A percentile compares a stretch with the other conserved stretches of the same genome.
phyloP scores from a whole-genome alignment of 2,329 filamentous ascomycete genomes.

The Fusarium globosum region DNA sequence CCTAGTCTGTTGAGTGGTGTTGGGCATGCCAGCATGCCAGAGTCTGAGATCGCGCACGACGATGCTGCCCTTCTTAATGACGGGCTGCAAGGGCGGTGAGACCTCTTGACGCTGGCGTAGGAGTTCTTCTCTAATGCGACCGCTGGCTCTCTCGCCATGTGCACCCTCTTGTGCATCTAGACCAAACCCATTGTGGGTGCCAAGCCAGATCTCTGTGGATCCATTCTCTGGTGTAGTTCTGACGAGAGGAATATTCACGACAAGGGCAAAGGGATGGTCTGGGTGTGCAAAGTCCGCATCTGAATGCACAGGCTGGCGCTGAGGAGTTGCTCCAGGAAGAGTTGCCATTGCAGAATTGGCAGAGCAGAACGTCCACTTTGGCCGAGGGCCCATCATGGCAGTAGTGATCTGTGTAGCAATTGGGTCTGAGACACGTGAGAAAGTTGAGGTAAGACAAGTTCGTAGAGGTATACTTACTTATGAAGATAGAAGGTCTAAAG shows the following conservation, averaged over 20 bases:
- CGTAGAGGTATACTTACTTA: conserved; percentile 54
- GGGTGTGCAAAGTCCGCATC: conserved; percentile 70
- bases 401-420: conserved; percentile 68
- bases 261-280: conserved; percentile 64
- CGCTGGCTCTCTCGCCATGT: conserved; percentile 64
- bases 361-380: conserved; percentile 68
- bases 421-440: conserved; percentile 54
- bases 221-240: conserved; percentile 64
- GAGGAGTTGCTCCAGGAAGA: conserved; percentile 51
- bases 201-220: conserved; percentile 69
- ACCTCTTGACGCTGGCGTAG: conserved; percentile 52
- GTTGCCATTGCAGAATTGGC: conserved; percentile 68
- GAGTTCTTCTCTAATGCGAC: conserved; percentile 57
- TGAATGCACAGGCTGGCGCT: conserved; percentile 67
- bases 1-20: conserved; percentile 59
- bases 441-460: fast-evolving
- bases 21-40: conserved; percentile 74
- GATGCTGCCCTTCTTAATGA: conserved; percentile 64
- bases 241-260: conserved; percentile 65
- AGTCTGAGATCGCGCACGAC: conserved; percentile 69
- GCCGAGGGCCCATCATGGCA: conserved; percentile 63
- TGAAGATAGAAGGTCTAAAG: conserved; percentile 63
- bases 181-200: conserved; percentile 57
- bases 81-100: conserved; percentile 61
- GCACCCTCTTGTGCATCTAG: conserved; percentile 58